These are phyloP conservation scores for Hypomyces perniciosus DNA, from an alignment of 2,329 filamentous ascomycete species.

Conservation along the genomic window DNA sequence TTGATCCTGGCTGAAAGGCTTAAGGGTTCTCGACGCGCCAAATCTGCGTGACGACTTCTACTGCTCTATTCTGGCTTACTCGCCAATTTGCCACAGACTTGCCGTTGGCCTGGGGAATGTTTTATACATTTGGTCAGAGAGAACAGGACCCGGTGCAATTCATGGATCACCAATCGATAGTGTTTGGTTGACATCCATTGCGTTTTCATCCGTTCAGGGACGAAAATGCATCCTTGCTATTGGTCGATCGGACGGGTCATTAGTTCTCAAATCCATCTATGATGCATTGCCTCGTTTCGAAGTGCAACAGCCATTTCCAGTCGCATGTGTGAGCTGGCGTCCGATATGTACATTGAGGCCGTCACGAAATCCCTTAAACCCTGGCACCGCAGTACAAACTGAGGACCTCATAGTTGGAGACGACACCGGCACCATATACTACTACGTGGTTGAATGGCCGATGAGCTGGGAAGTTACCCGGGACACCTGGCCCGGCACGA, in stretches of 20 bases:
- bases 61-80: conserved; percentile 86
- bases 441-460: conserved; percentile 87
- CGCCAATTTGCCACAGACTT: conserved; percentile 63
- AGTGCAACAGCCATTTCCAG: conserved; percentile 61
- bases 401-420: conserved; percentile 88
- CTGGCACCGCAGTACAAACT: conserved; percentile 50
- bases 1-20: conserved; percentile 25
- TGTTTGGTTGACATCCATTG: conserved; percentile 71
- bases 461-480: conserved; percentile 54
- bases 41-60: conserved; percentile 93
- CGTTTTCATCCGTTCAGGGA: conserved; percentile 77
- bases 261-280: conserved; percentile 72
- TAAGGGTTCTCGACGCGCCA: conserved; percentile 78
- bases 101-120: conserved; percentile 75
- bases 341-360: conserved; percentile 51
- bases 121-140: conserved; percentile 87
- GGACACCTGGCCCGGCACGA: conserved; percentile 68
- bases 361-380: conserved; percentile 44
- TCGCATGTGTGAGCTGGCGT: conserved; percentile 79
- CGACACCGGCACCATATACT: conserved; percentile 74
- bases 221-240: conserved; percentile 76
- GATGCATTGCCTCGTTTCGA: conserved; percentile 69
- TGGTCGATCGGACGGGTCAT: conserved; percentile 68
- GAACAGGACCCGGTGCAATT: conserved; percentile 52
- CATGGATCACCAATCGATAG: conserved; percentile 22